phyloP scores from a whole-genome alignment of 441 rosid genomes.

The Macaranga tanarius region DNA sequence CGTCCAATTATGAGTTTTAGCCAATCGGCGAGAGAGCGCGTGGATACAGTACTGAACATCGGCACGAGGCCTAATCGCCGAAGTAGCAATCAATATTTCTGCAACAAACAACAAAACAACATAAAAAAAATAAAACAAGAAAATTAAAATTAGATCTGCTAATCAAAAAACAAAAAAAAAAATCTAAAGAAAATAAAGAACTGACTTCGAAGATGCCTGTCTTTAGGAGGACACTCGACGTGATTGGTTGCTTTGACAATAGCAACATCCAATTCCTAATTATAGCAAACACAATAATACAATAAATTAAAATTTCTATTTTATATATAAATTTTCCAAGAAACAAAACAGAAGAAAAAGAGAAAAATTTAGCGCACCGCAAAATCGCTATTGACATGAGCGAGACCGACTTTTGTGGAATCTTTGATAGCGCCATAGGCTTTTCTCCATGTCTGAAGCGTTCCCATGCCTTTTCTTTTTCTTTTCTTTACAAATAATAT shows the following conservation, averaged over 20 bases:
- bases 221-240: conserved; percentile 97
- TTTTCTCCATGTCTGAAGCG: conserved; percentile 92
- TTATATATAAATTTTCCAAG: not conserved
- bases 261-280: conserved; percentile 95
- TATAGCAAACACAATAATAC: conserved; percentile 14
- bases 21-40: conserved; percentile 64
- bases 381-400: conserved; percentile 96
- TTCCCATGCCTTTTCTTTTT: conserved; percentile 52
- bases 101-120: conserved; percentile 23
- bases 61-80: conserved; percentile 68
- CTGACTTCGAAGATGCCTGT: conserved; percentile 88
- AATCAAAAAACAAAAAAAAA: not conserved
- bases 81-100: conserved; percentile 81
- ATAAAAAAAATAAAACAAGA: too few species aligned
- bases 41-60: conserved; percentile 77
- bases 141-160: conserved; percentile 10
- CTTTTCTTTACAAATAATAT: too few species aligned
- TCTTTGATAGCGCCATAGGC: conserved; percentile 98
- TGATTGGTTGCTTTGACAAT: conserved; percentile 95
- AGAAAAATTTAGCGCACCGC: conserved; percentile 49
- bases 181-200: conserved; percentile 2
- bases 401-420: conserved; percentile 97
- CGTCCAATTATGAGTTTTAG: conserved; percentile 81
- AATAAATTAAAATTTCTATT: conserved; percentile 11
- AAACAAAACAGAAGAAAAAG: not conserved